These are phyloP conservation scores for Colletotrichum kahawae DNA, from an alignment of 2,329 filamentous ascomycete species.

Conservation along the genomic window DNA sequence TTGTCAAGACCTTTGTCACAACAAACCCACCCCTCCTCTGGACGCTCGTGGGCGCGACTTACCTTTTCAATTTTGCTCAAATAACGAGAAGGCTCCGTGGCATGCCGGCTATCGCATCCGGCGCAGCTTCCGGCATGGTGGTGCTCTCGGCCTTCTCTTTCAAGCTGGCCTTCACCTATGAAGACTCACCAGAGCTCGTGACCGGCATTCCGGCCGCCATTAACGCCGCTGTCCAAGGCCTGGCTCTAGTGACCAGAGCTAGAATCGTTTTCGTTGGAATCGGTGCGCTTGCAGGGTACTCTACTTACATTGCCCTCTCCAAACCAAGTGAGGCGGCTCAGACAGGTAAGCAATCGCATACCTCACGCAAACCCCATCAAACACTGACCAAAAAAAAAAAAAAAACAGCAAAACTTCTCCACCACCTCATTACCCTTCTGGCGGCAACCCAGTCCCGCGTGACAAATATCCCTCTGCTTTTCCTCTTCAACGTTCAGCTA, in stretches of 20 bases:
- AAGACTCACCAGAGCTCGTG: slow-evolving; percentile 87
- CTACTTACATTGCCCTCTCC: slow-evolving; percentile 41
- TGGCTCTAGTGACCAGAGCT: slow-evolving; percentile 53
- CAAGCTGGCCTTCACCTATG: slow-evolving; percentile 86
- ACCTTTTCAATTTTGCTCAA: slow-evolving; percentile 62
- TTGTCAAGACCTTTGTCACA: slow-evolving; percentile 74
- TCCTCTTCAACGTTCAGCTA: slow-evolving; percentile 71
- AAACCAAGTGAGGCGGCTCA: neutral
- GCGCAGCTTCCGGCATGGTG: slow-evolving; percentile 46
- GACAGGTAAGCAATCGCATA: slow-evolving; percentile 12
- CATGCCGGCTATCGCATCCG: slow-evolving; percentile 45
- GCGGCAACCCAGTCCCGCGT: slow-evolving; percentile 86
- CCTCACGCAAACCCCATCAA: neutral
- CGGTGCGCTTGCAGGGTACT: slow-evolving; percentile 39
- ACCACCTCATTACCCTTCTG: slow-evolving; percentile 77
- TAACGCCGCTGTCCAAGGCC: slow-evolving; percentile 43
- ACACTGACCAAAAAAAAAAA: neutral
- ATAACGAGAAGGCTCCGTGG: slow-evolving; percentile 47
- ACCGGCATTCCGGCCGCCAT: slow-evolving; percentile 47
- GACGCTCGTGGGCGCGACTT: slow-evolving; percentile 72
- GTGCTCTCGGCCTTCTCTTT: slow-evolving; percentile 72
- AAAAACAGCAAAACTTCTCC: slow-evolving; percentile 51
- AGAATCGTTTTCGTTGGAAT: slow-evolving; percentile 57
- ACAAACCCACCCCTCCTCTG: slow-evolving; percentile 73
- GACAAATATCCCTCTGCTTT: slow-evolving; percentile 84